These are phyloP conservation scores for Licmophora abbreviata DNA, from an alignment of 108 stramenopile species.

Conservation along the genomic window DNA sequence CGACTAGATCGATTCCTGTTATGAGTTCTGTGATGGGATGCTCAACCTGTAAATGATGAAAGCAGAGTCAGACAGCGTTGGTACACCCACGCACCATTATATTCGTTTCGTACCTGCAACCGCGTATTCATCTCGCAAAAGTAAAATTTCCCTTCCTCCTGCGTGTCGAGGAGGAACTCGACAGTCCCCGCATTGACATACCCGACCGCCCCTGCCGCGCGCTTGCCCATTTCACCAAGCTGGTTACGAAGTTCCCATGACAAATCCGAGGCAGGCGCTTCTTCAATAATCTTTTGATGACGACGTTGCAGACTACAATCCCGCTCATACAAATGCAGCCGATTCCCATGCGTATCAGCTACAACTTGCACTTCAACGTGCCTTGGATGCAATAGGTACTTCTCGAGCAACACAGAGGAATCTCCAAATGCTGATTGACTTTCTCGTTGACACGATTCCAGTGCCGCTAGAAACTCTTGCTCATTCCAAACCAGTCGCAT, in stretches of 20 bases:
- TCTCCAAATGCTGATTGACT: constrained; percentile 74
- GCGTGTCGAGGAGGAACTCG: constrained; percentile 86
- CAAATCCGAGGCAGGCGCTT: constrained; percentile 85
- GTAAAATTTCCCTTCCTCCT: constrained; percentile 85
- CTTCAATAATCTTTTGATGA: constrained; percentile 97
- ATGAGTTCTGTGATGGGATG: constrained; percentile 95
- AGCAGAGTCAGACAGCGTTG: constrained; percentile 3
- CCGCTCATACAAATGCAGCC: constrained; percentile 88
- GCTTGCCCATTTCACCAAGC: constrained; percentile 56
- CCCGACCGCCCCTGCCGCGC: constrained; percentile 83
- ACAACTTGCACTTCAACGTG: constrained; percentile 97
- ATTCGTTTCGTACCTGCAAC: constrained; percentile 42
- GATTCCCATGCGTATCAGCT: constrained; percentile 54
- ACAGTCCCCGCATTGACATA: constrained; percentile 96
- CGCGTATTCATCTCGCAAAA: constrained; percentile 98
- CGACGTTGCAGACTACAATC: constrained; percentile 97
- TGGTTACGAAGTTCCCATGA: constrained; percentile 43
- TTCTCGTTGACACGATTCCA: constrained; percentile 66
- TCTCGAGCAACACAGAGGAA: constrained; percentile 76
- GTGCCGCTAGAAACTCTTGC: constrained; percentile 42
- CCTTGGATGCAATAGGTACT: constrained; percentile 78
- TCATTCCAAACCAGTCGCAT: constrained; percentile 86
- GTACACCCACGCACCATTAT: neutral
- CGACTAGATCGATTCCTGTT: constrained; percentile 79
- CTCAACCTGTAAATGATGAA: too few relatives aligned